Conservation (phyloP, 2,329 filamentous ascomycete genomes). For the Aspergillus ruber region DNA sequence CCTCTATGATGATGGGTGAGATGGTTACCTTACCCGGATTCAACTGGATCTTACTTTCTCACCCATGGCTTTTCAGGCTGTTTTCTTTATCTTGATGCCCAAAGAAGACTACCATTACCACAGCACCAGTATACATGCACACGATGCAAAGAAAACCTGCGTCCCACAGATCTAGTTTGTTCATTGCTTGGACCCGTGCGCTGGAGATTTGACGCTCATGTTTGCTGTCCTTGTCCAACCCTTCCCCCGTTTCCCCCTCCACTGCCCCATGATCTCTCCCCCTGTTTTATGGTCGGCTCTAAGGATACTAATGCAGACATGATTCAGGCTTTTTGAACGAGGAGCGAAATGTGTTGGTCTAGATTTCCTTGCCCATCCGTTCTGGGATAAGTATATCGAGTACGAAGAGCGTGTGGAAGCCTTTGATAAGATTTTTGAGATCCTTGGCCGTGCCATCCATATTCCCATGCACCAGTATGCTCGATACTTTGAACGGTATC, state of each 20-base stretch:
- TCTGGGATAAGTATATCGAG: slow-evolving; percentile 99
- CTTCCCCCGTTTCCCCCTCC: slow-evolving; percentile 26
- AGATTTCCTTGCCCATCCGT: slow-evolving; percentile 89
- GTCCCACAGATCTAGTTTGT: slow-evolving; percentile 23
- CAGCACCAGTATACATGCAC: slow-evolving; percentile 21
- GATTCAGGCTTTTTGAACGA: slow-evolving; percentile 77
- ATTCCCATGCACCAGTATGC: slow-evolving; percentile 96
- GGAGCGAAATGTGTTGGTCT: slow-evolving; percentile 77
- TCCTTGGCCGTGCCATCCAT: slow-evolving; percentile 73
- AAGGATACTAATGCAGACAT: slow-evolving; percentile 34
- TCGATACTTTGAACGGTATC: slow-evolving; percentile 88
- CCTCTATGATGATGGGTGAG: slow-evolving; percentile 53
- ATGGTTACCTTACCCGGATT: slow-evolving; percentile 54
- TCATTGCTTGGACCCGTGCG: slow-evolving; percentile 33
- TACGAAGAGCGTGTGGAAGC: slow-evolving; percentile 88
- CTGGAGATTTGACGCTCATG: slow-evolving; percentile 35
- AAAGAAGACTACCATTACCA: slow-evolving; percentile 20
- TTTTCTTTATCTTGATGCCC: slow-evolving; percentile 36
- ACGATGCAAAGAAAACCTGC: slow-evolving; percentile 24
- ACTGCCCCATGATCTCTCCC: slow-evolving; percentile 24
- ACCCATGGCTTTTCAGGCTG: slow-evolving; percentile 48
- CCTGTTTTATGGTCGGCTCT: slow-evolving; percentile 5
- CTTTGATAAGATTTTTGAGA: slow-evolving; percentile 75
- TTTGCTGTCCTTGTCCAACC: slow-evolving; percentile 42
- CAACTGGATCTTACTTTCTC: slow-evolving; percentile 43